Conservation (phyloP, 768 basidiomycete genomes). For the Rhodocollybia butyracea region DNA sequence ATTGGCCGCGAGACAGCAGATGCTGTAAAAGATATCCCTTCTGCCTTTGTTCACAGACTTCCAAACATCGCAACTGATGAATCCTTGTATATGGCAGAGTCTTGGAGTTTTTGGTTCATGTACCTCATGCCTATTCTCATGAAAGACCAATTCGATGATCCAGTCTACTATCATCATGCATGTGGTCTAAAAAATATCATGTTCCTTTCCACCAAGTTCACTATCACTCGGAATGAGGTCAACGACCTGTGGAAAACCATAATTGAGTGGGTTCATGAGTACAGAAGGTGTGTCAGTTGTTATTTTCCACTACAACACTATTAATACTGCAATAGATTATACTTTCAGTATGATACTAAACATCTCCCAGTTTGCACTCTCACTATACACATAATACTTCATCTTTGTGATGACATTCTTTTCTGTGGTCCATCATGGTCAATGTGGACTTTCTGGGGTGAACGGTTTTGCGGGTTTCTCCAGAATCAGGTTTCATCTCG, state of each 20-base stretch:
- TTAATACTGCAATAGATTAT: conserved; percentile 14
- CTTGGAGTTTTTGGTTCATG: conserved; percentile 35
- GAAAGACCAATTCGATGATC: conserved; percentile 22
- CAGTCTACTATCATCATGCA: conserved; percentile 41
- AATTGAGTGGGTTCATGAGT: background rate
- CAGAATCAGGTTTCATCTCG: background rate
- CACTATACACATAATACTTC: conserved; percentile 26
- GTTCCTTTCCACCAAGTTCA: conserved; percentile 18
- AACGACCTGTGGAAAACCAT: background rate
- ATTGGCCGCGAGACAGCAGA: conserved; percentile 12
- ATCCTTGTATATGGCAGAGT: conserved; percentile 30
- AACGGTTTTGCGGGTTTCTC: background rate
- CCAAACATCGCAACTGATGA: conserved; percentile 29
- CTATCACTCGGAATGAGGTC: background rate
- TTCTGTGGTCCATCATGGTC: background rate
- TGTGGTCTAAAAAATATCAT: conserved; percentile 34
- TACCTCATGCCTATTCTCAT: conserved; percentile 39
- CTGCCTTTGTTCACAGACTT: conserved; percentile 29
- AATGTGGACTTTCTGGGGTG: background rate
- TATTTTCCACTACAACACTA: background rate
- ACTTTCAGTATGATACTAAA: conserved; percentile 18
- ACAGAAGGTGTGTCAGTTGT: background rate
- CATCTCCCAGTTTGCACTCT: conserved; percentile 20
- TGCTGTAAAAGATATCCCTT: conserved; percentile 32
- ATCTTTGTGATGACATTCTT: conserved; percentile 19